Conservation (phyloP, 2,329 filamentous ascomycete genomes). For the Exophiala alcalophila region DNA sequence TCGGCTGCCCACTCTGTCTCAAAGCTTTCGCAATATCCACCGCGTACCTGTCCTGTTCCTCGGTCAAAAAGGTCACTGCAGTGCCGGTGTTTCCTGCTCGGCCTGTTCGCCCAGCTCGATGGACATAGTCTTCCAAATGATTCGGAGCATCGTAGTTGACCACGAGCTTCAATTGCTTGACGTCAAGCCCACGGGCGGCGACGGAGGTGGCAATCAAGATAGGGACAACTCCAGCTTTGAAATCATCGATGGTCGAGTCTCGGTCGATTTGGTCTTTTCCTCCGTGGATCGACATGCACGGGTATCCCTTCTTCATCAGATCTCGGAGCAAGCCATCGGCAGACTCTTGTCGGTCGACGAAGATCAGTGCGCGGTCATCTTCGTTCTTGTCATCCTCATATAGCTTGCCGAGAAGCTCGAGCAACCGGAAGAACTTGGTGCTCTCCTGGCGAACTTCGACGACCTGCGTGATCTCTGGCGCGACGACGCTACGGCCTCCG, state of each 20-base stretch:
- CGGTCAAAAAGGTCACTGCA: slow-evolving; percentile 89
- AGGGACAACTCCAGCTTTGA: slow-evolving; percentile 85
- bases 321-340: slow-evolving; percentile 76
- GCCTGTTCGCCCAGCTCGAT: slow-evolving; percentile 92
- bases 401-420: slow-evolving; percentile 82
- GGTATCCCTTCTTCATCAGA: slow-evolving; percentile 78
- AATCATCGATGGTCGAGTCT: slow-evolving; percentile 87
- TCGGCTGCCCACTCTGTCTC: slow-evolving; percentile 81
- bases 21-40: slow-evolving; percentile 85
- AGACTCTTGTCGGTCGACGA: slow-evolving; percentile 88
- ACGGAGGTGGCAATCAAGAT: slow-evolving; percentile 94
- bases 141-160: slow-evolving; percentile 48
- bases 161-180: slow-evolving; percentile 92
- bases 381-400: slow-evolving; percentile 73
- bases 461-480: slow-evolving; percentile 77
- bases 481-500: slow-evolving; percentile 72
- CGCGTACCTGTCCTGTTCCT: slow-evolving; percentile 87
- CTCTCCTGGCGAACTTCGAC: slow-evolving; percentile 82
- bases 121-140: slow-evolving; percentile 79
- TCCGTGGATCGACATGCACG: slow-evolving; percentile 89
- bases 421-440: slow-evolving; percentile 76
- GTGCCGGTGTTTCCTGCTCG: slow-evolving; percentile 85
- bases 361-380: slow-evolving; percentile 84
- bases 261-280: slow-evolving; percentile 92
- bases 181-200: slow-evolving; percentile 89